Evolutionary conservation across 2,329 filamentous ascomycete genomes (phyloP).

Genomic region (Aplosporella prunicola): DNA sequence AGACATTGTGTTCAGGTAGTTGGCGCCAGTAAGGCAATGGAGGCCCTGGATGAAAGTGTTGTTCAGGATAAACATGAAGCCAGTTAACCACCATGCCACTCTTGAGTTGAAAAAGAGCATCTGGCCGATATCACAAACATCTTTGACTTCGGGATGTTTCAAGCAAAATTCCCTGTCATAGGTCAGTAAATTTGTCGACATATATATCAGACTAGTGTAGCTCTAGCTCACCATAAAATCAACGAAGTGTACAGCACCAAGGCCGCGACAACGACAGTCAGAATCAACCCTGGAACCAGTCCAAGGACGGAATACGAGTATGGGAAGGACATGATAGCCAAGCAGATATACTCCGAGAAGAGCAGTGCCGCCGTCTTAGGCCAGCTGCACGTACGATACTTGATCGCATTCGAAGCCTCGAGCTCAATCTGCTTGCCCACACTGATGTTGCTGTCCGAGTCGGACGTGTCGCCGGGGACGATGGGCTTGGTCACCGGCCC

Average conservation of each 20-base stretch:
- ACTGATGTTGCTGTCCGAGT: conserved; percentile 32
- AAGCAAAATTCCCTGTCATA: conserved; percentile 74
- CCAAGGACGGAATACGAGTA: conserved; percentile 86
- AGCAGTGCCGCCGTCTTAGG: conserved; percentile 85
- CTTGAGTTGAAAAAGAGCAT: conserved; percentile 82
- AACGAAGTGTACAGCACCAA: conserved; percentile 78
- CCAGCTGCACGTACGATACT: conserved; percentile 92
- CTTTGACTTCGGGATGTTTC: conserved; percentile 79
- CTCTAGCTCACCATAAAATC: conserved; percentile 48
- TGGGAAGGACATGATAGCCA: conserved; percentile 91
- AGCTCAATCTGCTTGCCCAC: conserved; percentile 62
- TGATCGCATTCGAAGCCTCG: conserved; percentile 69
- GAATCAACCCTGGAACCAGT: conserved; percentile 73
- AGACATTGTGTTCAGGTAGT: conserved; percentile 85
- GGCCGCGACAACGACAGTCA: conserved; percentile 68
- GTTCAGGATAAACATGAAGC: conserved; percentile 85
- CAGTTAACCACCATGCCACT: conserved; percentile 59
- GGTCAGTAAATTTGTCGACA: too few relatives aligned
- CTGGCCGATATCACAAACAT: conserved; percentile 93
- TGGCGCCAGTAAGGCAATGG: conserved; percentile 74
- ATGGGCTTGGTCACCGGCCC: conserved; percentile 27
- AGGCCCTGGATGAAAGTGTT: conserved; percentile 82
- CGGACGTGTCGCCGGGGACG: conserved; percentile 20
- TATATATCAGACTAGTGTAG: too few relatives aligned
- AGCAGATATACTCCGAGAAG: conserved; percentile 91